Evolutionary conservation across 345 rosid species (phyloP).

Genomic region (Eutrema japonicum): DNA sequence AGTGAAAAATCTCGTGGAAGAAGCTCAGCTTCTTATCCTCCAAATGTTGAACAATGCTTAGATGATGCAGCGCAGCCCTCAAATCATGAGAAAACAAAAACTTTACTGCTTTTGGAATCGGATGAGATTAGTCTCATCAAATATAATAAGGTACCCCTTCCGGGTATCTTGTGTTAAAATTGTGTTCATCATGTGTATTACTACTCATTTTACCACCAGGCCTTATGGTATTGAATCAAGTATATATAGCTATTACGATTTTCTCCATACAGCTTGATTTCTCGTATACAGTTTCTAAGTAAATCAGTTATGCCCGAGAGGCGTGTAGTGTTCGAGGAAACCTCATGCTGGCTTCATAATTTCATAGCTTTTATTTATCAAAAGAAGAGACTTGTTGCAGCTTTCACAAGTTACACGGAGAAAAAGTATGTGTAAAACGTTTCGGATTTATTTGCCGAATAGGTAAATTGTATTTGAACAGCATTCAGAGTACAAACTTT

Average conservation of each 20-base stretch:
- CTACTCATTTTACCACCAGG: background rate
- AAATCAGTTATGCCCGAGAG: background rate
- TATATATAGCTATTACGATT: conserved; percentile 2
- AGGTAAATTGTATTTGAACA: background rate
- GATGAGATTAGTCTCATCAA: conserved; percentile 24
- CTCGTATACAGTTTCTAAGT: conserved; percentile 9
- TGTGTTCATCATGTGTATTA: conserved; percentile 23
- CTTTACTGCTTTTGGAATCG: conserved; percentile 15
- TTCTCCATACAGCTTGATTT: conserved; percentile 3
- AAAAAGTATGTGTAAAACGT: conserved; percentile 24
- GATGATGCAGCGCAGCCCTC: conserved; percentile 27
- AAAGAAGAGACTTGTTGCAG: conserved; percentile 21
- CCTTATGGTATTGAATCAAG: conserved; percentile 23
- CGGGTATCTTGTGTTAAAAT: background rate
- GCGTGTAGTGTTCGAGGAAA: background rate
- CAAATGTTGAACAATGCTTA: conserved; percentile 36
- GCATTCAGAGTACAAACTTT: conserved; percentile 50
- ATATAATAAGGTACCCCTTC: conserved; percentile 7
- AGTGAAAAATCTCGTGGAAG: conserved; percentile 64
- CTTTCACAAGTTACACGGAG: conserved; percentile 2
- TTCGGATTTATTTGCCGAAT: conserved; percentile 21
- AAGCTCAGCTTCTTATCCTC: conserved; percentile 61
- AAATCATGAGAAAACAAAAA: conserved; percentile 8
- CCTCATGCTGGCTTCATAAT: background rate
- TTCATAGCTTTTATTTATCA: conserved; percentile 17